These are phyloP conservation scores for Eragrostis nindensis DNA, from an alignment of 176 grass and related monocot genomes.

Conservation along the genomic window DNA sequence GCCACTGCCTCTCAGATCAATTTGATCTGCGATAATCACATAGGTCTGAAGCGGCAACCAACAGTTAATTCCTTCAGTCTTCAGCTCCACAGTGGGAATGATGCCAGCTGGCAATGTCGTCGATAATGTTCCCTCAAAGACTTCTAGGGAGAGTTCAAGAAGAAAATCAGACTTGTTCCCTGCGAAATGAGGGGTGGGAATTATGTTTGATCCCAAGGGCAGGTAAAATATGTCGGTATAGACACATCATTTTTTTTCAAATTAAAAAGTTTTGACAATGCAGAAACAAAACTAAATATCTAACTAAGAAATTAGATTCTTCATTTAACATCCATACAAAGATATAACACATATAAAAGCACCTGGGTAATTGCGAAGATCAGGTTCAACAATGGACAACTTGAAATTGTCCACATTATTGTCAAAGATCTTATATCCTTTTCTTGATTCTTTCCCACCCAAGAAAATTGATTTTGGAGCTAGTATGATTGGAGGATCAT, in stretches of 20 bases:
- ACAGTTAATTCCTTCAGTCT: constrained; percentile 43
- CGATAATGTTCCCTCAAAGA: constrained; percentile 59
- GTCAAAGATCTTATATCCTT: constrained; percentile 67
- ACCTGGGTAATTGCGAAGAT: constrained; percentile 73
- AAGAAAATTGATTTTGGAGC: constrained; percentile 70
- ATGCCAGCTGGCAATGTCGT: constrained; percentile 47
- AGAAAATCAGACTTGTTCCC: constrained; percentile 70
- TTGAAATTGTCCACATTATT: constrained; percentile 64
- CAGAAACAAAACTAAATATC: not conserved
- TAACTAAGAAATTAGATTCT: not conserved
- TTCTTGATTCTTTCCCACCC: constrained; percentile 47
- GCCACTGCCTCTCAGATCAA: constrained; percentile 61
- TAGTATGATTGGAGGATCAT: constrained; percentile 73
- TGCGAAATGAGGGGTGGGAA: constrained; percentile 29
- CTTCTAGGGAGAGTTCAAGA: constrained; percentile 70
- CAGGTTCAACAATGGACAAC: constrained; percentile 67
- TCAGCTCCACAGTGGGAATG: constrained; percentile 50
- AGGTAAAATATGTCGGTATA: not conserved
- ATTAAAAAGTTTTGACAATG: not conserved
- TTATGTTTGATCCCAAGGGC: not conserved
- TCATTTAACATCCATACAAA: not conserved
- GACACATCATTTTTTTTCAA: not conserved
- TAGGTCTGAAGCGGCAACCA: constrained; percentile 71
- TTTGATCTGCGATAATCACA: constrained; percentile 66
- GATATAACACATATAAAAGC: constrained; percentile 1